Evolutionary conservation across 805 yeast species (phyloP).

Genomic region (Starmerella powellii): DNA sequence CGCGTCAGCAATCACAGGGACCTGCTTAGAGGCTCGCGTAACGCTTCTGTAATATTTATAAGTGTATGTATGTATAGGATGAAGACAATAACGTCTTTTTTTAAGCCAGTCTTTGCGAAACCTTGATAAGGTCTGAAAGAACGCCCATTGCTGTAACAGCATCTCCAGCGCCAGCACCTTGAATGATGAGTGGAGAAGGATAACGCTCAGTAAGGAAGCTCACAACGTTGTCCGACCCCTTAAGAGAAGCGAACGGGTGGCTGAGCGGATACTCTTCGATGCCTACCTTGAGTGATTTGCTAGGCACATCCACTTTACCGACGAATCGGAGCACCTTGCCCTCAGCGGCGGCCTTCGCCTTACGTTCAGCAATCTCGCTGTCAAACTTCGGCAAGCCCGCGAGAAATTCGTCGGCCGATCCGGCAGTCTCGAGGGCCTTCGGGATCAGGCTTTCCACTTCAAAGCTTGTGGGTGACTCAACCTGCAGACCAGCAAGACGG

Average conservation of each 20-base stretch:
- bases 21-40: too few relatives aligned
- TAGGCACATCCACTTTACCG: conserved; percentile 70
- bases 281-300: conserved; percentile 51
- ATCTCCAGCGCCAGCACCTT: conserved; percentile 92
- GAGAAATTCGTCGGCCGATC: conserved; percentile 65
- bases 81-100: too few relatives aligned
- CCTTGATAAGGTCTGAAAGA: conserved; percentile 81
- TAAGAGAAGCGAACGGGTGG: conserved; percentile 91
- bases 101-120: conserved; percentile 46
- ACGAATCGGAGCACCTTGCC: conserved; percentile 86
- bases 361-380: conserved; percentile 59
- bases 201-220: conserved; percentile 87
- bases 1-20: too few relatives aligned
- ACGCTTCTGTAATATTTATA: too few relatives aligned
- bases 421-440: conserved; percentile 50
- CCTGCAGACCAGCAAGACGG: conserved; percentile 75
- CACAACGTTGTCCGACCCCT: conserved; percentile 93
- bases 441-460: conserved; percentile 93
- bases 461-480: conserved; percentile 82
- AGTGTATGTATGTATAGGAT: too few relatives aligned
- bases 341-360: conserved; percentile 68
- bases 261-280: conserved; percentile 74
- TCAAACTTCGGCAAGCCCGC: conserved; percentile 73
- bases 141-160: conserved; percentile 80
- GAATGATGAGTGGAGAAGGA: conserved; percentile 82